phyloP scores from a whole-genome alignment of 441 rosid genomes.

The Aquilaria agallochum region DNA sequence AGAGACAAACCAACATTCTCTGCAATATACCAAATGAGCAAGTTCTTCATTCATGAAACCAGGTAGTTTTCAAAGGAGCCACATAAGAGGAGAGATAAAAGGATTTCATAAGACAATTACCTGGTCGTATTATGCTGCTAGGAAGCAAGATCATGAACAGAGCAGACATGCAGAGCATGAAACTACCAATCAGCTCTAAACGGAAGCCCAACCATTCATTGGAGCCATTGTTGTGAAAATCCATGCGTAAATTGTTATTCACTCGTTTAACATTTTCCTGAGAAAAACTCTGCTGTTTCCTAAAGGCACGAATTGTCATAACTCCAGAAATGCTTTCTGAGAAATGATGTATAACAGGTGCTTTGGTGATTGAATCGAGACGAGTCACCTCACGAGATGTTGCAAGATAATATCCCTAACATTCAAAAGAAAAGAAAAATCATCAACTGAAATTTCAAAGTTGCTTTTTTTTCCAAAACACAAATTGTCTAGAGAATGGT shows the following conservation, averaged over 20 bases:
- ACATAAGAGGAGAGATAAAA: no score
- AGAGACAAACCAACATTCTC: conserved; percentile 91
- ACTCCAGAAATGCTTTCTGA: conserved; percentile 93
- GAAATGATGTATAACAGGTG: conserved; percentile 94
- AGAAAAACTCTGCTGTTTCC: conserved; percentile 45
- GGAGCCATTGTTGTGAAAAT: conserved; percentile 84
- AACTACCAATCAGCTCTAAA: conserved; percentile 81
- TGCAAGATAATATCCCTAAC: conserved; percentile 80
- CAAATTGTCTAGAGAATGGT: not conserved
- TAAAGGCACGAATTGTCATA: conserved; percentile 76
- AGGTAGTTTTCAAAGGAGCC: no score
- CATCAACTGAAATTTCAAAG: not conserved
- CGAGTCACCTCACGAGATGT: conserved; percentile 86
- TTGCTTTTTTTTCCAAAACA: not conserved
- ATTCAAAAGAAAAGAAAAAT: conserved; percentile 9
- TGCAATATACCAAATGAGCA: conserved; percentile 23
- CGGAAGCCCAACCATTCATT: conserved; percentile 96
- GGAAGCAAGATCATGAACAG: conserved; percentile 84
- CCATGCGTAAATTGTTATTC: conserved; percentile 67
- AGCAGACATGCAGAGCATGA: conserved; percentile 75
- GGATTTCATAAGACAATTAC: conserved; percentile 28
- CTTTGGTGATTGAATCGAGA: conserved; percentile 88
- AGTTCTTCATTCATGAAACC: not conserved
- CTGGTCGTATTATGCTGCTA: conserved; percentile 77
- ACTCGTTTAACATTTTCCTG: conserved; percentile 75